These are phyloP conservation scores for Spergularia marina DNA, from an alignment of 148 eudicot genomes.

Conservation along the genomic window DNA sequence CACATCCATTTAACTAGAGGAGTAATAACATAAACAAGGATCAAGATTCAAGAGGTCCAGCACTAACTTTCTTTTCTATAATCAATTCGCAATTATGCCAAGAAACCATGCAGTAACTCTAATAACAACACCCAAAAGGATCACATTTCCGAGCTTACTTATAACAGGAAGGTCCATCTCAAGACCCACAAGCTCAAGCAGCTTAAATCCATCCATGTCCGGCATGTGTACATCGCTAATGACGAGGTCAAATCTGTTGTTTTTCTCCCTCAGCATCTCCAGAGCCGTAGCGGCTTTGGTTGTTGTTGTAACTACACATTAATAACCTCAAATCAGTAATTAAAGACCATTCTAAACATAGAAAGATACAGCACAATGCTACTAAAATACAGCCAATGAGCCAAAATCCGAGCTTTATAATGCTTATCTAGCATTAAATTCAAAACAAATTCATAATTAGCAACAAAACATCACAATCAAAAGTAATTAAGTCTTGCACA, in stretches of 20 bases:
- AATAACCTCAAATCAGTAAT: constrained; percentile 2
- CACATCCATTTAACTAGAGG: background rate
- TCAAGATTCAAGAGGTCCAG: too few species aligned
- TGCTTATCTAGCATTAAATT: background rate
- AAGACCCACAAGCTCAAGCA: constrained; percentile 63
- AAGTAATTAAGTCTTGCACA: background rate
- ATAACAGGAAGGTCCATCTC: constrained; percentile 70
- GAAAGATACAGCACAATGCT: background rate
- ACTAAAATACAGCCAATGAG: background rate
- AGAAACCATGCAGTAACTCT: too few species aligned
- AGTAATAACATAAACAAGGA: too few species aligned
- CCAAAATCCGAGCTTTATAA: background rate
- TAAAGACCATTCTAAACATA: constrained; percentile 12
- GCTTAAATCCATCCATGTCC: constrained; percentile 66
- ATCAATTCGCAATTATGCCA: too few species aligned
- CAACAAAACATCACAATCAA: constrained; percentile 4
- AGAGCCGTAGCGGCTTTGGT: constrained; percentile 44
- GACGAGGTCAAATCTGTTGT: constrained; percentile 48
- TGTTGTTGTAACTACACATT: constrained; percentile 48
- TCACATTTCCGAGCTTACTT: constrained; percentile 31
- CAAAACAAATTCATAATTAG: background rate
- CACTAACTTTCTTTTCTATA: too few species aligned
- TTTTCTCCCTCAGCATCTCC: constrained; percentile 51
- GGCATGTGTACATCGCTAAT: constrained; percentile 68
- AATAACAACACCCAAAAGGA: background rate